These are phyloP conservation scores for Vanderwaltozyma tropicalis DNA, from an alignment of 805 yeast species.

Conservation along the genomic window DNA sequence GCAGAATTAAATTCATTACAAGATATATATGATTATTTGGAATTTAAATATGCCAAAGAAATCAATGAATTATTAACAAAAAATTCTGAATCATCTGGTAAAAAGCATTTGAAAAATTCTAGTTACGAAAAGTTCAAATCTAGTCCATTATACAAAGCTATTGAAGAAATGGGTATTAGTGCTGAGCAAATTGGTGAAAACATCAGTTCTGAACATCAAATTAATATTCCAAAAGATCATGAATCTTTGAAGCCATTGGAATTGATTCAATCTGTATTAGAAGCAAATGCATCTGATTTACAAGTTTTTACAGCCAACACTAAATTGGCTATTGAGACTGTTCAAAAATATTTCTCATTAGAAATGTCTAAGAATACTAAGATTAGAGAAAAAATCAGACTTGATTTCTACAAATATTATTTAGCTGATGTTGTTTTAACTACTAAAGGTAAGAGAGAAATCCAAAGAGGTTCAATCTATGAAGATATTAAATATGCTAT, in stretches of 20 bases:
- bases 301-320: constrained; percentile 39
- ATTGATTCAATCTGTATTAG: constrained; percentile 36
- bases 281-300: constrained; percentile 25
- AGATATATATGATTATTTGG: constrained; percentile 75
- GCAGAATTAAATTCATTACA: constrained; percentile 56
- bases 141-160: constrained; percentile 54
- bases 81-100: constrained; percentile 25
- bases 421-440: constrained; percentile 66
- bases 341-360: constrained; percentile 65
- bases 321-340: constrained; percentile 58
- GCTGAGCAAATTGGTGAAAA: constrained; percentile 78
- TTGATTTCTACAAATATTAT: constrained; percentile 53
- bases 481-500: constrained; percentile 87
- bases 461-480: constrained; percentile 70
- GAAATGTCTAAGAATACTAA: constrained; percentile 74
- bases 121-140: constrained; percentile 57
- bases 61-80: constrained; percentile 29
- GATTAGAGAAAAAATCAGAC: constrained; percentile 59
- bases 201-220: constrained; percentile 52
- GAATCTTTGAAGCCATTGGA: constrained; percentile 50
- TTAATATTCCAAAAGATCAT: constrained; percentile 62
- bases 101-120: constrained; percentile 50
- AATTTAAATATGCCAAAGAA: constrained; percentile 49
- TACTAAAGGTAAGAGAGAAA: constrained; percentile 69
- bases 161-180: constrained; percentile 64